Evolutionary conservation across 2,329 filamentous ascomycete genomes (phyloP).

Genomic region (Aspergillus bombycis): DNA sequence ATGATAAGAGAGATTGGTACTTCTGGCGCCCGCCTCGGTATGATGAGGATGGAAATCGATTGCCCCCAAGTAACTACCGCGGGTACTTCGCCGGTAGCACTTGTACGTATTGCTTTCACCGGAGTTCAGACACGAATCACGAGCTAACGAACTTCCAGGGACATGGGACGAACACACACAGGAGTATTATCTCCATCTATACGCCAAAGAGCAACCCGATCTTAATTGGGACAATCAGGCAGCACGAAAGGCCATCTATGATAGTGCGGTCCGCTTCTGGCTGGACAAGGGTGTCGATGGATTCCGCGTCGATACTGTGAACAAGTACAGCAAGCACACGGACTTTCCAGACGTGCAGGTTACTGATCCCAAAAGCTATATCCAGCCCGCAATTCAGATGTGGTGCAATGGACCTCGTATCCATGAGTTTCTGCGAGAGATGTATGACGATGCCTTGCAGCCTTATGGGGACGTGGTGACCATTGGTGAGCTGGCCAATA

Average conservation of each 20-base stretch:
- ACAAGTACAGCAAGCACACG: slow-evolving; percentile 59
- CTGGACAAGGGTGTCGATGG: slow-evolving; percentile 69
- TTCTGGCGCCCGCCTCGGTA: slow-evolving; percentile 54
- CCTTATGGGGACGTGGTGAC: slow-evolving; percentile 64
- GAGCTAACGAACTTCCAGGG: slow-evolving; percentile 30
- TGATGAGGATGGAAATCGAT: slow-evolving; percentile 57
- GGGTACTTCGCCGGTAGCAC: slow-evolving; percentile 63
- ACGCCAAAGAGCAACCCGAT: slow-evolving; percentile 72
- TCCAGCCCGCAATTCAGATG: slow-evolving; percentile 59
- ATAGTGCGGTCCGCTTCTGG: slow-evolving; percentile 73
- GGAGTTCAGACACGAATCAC: neutral
- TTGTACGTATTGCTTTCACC: slow-evolving; percentile 42
- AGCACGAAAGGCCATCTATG: slow-evolving; percentile 67
- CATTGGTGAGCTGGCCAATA: slow-evolving; percentile 70
- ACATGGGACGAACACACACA: slow-evolving; percentile 67
- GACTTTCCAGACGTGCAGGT: slow-evolving; percentile 61
- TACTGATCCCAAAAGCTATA: slow-evolving; percentile 47
- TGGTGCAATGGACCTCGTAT: slow-evolving; percentile 71
- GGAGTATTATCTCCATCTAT: slow-evolving; percentile 75
- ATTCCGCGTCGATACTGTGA: slow-evolving; percentile 71
- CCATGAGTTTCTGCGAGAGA: slow-evolving; percentile 70
- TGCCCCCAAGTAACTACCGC: slow-evolving; percentile 72
- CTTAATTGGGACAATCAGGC: slow-evolving; percentile 75
- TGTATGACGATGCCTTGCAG: slow-evolving; percentile 61
- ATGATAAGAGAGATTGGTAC: slow-evolving; percentile 68